phyloP scores from a whole-genome alignment of 2,329 filamentous ascomycete genomes.

The Juglanconis sp. region DNA sequence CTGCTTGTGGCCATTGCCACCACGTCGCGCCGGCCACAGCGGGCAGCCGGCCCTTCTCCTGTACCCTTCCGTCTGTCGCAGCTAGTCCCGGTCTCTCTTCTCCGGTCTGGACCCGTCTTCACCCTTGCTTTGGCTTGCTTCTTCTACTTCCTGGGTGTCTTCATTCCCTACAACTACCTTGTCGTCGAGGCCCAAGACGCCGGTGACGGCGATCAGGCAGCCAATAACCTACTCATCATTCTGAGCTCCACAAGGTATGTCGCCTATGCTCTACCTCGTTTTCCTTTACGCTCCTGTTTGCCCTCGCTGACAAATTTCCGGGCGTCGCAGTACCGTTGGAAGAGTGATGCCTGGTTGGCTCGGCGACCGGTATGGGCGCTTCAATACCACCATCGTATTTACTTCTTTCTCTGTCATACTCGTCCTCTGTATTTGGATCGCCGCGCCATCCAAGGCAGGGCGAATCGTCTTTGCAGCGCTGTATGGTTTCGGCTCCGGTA shows the following conservation, averaged over 20 bases:
- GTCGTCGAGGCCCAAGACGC: conserved; percentile 43
- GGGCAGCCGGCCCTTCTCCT: conserved; percentile 33
- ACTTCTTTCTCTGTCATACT: conserved; percentile 38
- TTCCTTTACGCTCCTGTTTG: neutral
- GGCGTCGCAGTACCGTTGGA: conserved; percentile 40
- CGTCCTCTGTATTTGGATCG: conserved; percentile 39
- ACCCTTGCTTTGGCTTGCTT: conserved; percentile 43
- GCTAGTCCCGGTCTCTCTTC: conserved; percentile 45
- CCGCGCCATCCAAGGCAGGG: conserved; percentile 43
- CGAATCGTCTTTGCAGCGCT: conserved; percentile 58
- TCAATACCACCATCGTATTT: conserved; percentile 43
- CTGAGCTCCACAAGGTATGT: conserved; percentile 51
- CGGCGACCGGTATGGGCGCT: conserved; percentile 38
- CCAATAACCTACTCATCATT: conserved; percentile 51
- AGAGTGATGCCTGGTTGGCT: conserved; percentile 48
- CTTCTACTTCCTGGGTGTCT: conserved; percentile 54
- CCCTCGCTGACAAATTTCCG: neutral
- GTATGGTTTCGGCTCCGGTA: conserved; percentile 64
- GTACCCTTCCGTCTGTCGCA: conserved; percentile 25
- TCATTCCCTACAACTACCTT: conserved; percentile 52
- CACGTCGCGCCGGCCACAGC: conserved; percentile 33
- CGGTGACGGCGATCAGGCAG: conserved; percentile 38
- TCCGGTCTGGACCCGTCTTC: conserved; percentile 42
- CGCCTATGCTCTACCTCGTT: neutral
- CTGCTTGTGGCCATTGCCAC: conserved; percentile 28